Percentiles rank a stretch among this genome's conserved stretches.
phyloP scores from a whole-genome alignment of 2,329 filamentous ascomycete genomes.

The Fusarium liriodendri region DNA sequence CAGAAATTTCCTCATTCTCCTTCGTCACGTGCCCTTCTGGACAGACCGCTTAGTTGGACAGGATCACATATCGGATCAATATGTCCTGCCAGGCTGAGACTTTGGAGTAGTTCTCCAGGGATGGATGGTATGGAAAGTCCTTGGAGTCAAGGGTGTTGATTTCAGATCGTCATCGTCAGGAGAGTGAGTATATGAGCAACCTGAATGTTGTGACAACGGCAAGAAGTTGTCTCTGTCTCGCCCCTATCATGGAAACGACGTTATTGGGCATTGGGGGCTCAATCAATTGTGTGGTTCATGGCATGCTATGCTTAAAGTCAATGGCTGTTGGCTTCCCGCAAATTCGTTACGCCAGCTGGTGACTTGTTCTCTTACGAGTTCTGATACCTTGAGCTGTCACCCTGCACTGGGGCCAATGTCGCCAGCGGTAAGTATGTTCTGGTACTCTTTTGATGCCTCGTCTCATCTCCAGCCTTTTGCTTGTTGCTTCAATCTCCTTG shows the following conservation, averaged over 20 bases:
- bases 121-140: neutral
- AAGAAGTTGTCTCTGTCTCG: neutral
- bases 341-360: neutral
- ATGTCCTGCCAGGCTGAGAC: neutral
- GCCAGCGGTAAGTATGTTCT: neutral
- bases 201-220: neutral
- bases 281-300: neutral
- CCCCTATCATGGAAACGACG: neutral
- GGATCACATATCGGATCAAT: neutral
- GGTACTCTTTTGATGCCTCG: neutral
- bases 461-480: neutral
- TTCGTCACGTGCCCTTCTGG: slow-evolving; percentile 14
- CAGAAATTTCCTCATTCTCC: neutral
- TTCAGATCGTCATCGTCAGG: neutral
- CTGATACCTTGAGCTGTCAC: neutral
- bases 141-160: neutral
- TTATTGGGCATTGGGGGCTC: neutral
- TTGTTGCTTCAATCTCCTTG: neutral
- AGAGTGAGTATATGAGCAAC: neutral
- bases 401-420: neutral
- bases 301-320: neutral
- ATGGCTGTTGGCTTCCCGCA: neutral
- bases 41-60: neutral
- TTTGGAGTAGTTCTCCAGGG: neutral
- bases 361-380: neutral